Base-by-base conservation (phyloP, 2,329 filamentous ascomycete genomes). In the Exophiala oligosperma region DNA sequence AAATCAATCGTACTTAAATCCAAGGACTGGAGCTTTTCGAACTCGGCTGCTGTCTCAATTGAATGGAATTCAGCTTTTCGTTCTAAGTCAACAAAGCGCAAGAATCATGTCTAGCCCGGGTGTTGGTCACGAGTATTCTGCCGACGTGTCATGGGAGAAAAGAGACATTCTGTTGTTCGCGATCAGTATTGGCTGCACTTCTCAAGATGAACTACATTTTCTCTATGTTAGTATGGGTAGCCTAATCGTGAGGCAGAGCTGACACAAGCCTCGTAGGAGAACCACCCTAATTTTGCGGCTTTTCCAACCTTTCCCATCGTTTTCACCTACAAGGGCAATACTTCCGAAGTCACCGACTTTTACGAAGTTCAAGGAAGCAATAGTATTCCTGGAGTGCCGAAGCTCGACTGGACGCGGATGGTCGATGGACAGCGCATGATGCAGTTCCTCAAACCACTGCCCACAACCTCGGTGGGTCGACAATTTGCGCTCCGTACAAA, bases 251-350 rank as follows among this genome's bases (percentile, higher is more conserved):
- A 17, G 38, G 9, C 6, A 32, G 21, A 21, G 48, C 29, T 44
- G 7, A 49, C 29, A 32, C 24, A n/a, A 7, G 14, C 7, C 8
- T 7, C 35, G 11, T 46, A 64, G 90, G 92, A 97, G 77, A 84
- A 95, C 52, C 88, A 96, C 72, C 91, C 92, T 47, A 82, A 89
- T 57, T 97, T 97, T 73, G 77, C 88, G 61, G 89, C 90, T 67
- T 97, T 97, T 75, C 92, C 92, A 21, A 96, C 92, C 44, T 96
- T 95, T 74, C 85, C 91, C 17, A 82, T 93, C 65, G 84, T 94
- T 69, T 85, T 96, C 89, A 41, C 95, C 95, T 83, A 95, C 95
- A 76, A 83, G 85, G 67, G 84, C 83, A 59, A 17, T 17, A 80
- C 84, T 52, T 82, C 87, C 67, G 91, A 95, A 69, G 88, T 92